phyloP scores from a whole-genome alignment of 2,329 filamentous ascomycete genomes.

The Penicillium sp. region DNA sequence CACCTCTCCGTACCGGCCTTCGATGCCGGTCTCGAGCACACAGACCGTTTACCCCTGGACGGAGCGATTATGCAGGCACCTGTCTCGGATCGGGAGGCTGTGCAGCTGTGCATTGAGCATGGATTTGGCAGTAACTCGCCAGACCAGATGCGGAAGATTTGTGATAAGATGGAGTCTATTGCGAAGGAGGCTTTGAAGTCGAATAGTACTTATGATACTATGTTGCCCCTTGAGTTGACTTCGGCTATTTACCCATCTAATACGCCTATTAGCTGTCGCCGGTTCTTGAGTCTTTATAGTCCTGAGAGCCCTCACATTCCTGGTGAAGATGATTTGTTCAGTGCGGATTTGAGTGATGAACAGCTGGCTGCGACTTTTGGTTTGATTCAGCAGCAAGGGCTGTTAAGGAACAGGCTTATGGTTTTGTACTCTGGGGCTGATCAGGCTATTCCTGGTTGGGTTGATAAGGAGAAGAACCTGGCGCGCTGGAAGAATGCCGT shows the following conservation, averaged over 20 bases:
- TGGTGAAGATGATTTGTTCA: constrained; percentile 84
- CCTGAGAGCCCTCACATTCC: constrained; percentile 54
- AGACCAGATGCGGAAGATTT: constrained; percentile 26
- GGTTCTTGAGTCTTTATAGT: constrained; percentile 59
- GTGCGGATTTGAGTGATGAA: constrained; percentile 65
- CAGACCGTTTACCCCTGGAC: constrained; percentile 58
- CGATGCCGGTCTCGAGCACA: constrained; percentile 30
- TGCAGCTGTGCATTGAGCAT: constrained; percentile 40
- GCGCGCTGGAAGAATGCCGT: constrained; percentile 43
- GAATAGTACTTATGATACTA: constrained; percentile 25
- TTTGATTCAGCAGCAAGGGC: constrained; percentile 37
- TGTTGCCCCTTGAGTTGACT: constrained; percentile 37
- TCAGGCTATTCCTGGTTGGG: constrained; percentile 45
- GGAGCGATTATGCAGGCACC: constrained; percentile 78
- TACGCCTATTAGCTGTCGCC: constrained; percentile 53
- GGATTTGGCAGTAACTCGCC: constrained; percentile 28
- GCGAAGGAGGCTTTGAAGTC: constrained; percentile 28
- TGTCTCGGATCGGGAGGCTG: constrained; percentile 72
- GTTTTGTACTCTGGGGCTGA: constrained; percentile 51
- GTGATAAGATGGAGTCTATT: constrained; percentile 33
- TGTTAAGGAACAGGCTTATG: constrained; percentile 44
- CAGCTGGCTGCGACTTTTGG: constrained; percentile 64
- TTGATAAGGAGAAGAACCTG: constrained; percentile 48
- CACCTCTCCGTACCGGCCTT: constrained; percentile 31
- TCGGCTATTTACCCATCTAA: constrained; percentile 32